Conservation (phyloP, 495 filamentous ascomycete genomes). For the Penicillium alfredii region DNA sequence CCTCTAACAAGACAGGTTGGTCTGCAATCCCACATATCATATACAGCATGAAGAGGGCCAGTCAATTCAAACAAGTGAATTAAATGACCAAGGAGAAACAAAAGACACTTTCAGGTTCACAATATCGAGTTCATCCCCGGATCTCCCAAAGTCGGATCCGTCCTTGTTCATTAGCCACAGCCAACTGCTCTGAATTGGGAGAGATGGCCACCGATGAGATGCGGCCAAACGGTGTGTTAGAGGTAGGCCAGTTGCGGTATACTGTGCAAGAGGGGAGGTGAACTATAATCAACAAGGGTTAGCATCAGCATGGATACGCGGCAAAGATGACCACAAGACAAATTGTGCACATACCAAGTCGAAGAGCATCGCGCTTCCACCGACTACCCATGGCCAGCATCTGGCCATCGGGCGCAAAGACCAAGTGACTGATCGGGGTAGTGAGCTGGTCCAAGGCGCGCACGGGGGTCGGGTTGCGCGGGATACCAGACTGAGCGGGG, state of each 20-base stretch:
- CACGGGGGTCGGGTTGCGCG: slow-evolving; percentile 60
- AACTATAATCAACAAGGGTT: slow-evolving; percentile 38
- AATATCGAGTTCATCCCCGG: slow-evolving; percentile 28
- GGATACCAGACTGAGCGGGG: slow-evolving; percentile 44
- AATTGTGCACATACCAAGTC: slow-evolving; percentile 47
- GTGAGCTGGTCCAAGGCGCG: slow-evolving; percentile 77
- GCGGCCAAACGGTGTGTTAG: slow-evolving; percentile 78
- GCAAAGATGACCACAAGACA: background rate
- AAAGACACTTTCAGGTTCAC: too few relatives aligned
- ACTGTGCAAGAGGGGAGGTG: slow-evolving; percentile 90
- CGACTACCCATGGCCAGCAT: slow-evolving; percentile 75
- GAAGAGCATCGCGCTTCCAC: slow-evolving; percentile 81
- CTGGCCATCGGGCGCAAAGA: slow-evolving; percentile 84
- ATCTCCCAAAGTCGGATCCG: slow-evolving; percentile 88
- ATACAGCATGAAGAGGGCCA: too few relatives aligned
- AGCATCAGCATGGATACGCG: slow-evolving; percentile 5
- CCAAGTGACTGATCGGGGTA: slow-evolving; percentile 68
- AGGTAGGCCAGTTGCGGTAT: slow-evolving; percentile 94
- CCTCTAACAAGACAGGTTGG: too few relatives aligned
- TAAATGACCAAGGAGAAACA: too few relatives aligned
- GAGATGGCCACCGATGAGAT: slow-evolving; percentile 75
- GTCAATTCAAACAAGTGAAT: too few relatives aligned
- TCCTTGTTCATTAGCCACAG: slow-evolving; percentile 81
- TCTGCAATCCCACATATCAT: too few relatives aligned
- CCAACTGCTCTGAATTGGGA: slow-evolving; percentile 63